Conservation (phyloP, 192 early-diverging fungal species). For the Lobosporangium transversale region DNA sequence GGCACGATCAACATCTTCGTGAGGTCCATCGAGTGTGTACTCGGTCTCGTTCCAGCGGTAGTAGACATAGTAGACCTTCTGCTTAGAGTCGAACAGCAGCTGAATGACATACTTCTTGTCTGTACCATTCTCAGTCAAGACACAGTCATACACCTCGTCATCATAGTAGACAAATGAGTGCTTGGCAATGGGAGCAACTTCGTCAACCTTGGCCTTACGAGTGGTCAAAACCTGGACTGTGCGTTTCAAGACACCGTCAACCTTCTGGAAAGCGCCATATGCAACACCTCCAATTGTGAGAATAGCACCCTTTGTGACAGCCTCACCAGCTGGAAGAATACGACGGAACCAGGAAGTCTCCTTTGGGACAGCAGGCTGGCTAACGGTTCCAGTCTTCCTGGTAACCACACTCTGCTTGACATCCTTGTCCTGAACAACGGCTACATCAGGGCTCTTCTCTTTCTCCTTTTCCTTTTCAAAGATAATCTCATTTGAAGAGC, state of each 20-base stretch:
- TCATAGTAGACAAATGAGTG: slow-evolving; percentile 31
- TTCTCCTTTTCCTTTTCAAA: too few relatives aligned
- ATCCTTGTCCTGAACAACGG: too few relatives aligned
- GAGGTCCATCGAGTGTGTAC: slow-evolving; percentile 25
- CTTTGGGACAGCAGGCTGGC: slow-evolving; percentile 11
- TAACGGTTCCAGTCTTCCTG: neutral
- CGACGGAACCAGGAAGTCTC: slow-evolving; percentile 16
- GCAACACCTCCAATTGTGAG: neutral
- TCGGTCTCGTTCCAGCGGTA: slow-evolving; percentile 28
- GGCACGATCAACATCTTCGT: slow-evolving; percentile 21
- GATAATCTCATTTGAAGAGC: too few relatives aligned
- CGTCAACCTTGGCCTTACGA: slow-evolving; percentile 29
- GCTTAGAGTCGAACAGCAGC: slow-evolving; percentile 17
- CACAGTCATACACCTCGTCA: slow-evolving; percentile 31
- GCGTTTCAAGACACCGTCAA: slow-evolving; percentile 41
- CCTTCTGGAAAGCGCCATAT: slow-evolving; percentile 8
- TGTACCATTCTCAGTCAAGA: slow-evolving; percentile 21
- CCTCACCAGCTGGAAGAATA: too few relatives aligned
- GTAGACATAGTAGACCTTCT: slow-evolving; percentile 24
- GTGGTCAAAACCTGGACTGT: slow-evolving; percentile 21
- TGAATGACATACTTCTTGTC: slow-evolving; percentile 23
- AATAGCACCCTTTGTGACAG: slow-evolving; percentile 3
- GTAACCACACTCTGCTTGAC: neutral
- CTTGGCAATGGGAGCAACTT: slow-evolving; percentile 23
- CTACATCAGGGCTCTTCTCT: too few relatives aligned